Base-by-base conservation (phyloP, 2,329 filamentous ascomycete species). In the Hymenoscyphus fructigenus region DNA sequence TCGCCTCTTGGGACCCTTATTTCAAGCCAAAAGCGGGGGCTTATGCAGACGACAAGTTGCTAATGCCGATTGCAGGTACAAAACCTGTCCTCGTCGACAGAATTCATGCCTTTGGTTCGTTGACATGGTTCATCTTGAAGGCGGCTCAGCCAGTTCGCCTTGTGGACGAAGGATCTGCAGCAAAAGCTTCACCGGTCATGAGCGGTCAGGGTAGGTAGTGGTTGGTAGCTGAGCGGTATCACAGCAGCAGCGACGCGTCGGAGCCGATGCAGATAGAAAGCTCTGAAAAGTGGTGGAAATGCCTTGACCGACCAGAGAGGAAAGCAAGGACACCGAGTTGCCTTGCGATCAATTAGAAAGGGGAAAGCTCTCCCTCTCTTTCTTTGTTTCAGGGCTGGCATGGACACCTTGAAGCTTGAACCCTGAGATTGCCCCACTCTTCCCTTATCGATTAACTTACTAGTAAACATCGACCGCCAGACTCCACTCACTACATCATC, bases 401-500 rank as follows among this genome's bases (percentile, higher is more conserved):
- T 29, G 3, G 28, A 29, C 28, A 29, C 28, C 28, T 29, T 29
- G 34, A 38, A 15, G 34, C 15, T 38, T 38, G 34, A 38, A 15
- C 34, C 34, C 34, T 38, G 34, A 38, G 34, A 38, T 38, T 38
- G 36, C 36, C 47, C 47, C 47, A 53, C 47, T 53, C 20, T 26
- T 23, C 44, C 17, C 47, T 53, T 53, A 53, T 53, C 47, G 47
- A 53, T 53, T 53, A 53, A 26, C 47, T 53, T 14, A 29, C n/a
- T n/a, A n/a, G n/a, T n/a, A n/a, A n/a, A n/a, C n/a, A 29, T 3
- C 9, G 3, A 20, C 41, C n/a, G 17, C 41, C 41, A n/a, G n/a
- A 23, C 41, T 47, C 47, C 47, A 53, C 47, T 23, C 47, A 53
- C 47, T 53, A 26, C 47, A 53, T 53, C 47, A 53, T 53, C 47